Base-by-base conservation (phyloP, 108 stramenopile genomes). In the Nitzschia sp. region DNA sequence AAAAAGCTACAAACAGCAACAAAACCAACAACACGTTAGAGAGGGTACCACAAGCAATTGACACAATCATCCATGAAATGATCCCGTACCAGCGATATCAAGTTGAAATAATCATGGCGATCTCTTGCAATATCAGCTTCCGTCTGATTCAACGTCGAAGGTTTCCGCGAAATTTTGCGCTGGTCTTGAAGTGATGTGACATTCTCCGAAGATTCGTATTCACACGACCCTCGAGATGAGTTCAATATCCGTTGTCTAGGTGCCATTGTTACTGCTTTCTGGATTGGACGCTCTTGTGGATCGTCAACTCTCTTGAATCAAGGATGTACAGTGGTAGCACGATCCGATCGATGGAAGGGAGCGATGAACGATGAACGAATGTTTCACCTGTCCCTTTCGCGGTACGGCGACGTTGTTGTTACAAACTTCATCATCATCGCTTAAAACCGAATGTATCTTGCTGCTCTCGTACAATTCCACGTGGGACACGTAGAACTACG, bases 91-190 rank as follows among this genome's bases (percentile, higher is more conserved):
- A 94, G 57, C 3, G 78, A 78, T 26, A 92, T 73, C 17, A 94
- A 52, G 69, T 94, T 94, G 78, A 90, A 94, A 69, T 88, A 92
- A 75, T 94, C 93, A 61, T 94, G 93, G 12, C 73, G 40, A 67
- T 92, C 90, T 52, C 90, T 67, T 2, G 82, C 83, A 66, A 72
- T 82, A 68, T 94, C 84, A 41, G 81, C 83, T 51, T 86, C 86
- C 21, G 61, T 62, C 24, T 62, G 61, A 44, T 62, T 62, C 21
- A 62, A 20, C 41, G 22, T 44, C 14, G 17, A 44, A 12, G 41
- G 19, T 46, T 62, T 43, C 43, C 43, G 22, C 43, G 42, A 17
- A 14, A 11, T 19, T n/a, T 58, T 58, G n/a, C 34, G 10, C 38
- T 19, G 29, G 17, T 58, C 38, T 19, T 25, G 8, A 17, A 24